Conservation (phyloP, 2,329 filamentous ascomycete genomes). For the Exserohilum rostratum region DNA sequence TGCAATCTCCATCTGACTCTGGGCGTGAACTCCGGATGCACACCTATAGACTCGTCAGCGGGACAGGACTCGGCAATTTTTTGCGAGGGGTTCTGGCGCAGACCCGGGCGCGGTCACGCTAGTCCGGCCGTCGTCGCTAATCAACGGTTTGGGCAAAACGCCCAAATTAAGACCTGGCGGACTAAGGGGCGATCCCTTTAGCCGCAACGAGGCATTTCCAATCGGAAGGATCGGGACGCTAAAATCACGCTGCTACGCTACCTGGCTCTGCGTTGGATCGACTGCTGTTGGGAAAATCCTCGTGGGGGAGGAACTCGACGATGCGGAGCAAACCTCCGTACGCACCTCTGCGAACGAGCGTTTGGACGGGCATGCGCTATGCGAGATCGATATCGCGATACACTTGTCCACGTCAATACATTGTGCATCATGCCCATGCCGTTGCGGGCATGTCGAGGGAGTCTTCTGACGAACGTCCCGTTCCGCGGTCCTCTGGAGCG, state of each 20-base stretch:
- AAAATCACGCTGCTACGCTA: not conserved
- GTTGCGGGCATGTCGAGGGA: not conserved
- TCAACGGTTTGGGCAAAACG: constrained; percentile 5
- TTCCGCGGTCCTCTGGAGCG: not conserved
- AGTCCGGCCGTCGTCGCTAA: constrained; percentile 2
- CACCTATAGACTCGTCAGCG: no score
- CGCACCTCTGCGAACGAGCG: not conserved
- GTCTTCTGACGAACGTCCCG: not conserved
- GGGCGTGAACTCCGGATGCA: no score
- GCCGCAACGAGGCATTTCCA: constrained; percentile 4
- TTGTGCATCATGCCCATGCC: not conserved
- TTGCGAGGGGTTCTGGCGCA: not conserved
- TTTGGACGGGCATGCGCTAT: not conserved
- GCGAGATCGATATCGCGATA: not conserved
- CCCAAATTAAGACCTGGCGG: constrained; percentile 7
- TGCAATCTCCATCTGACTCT: not conserved
- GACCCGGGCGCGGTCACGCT: not conserved
- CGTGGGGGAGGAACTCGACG: not conserved
- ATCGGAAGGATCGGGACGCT: not conserved
- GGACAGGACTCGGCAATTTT: no score
- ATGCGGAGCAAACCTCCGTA: not conserved
- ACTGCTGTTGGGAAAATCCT: not conserved
- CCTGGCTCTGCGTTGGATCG: not conserved
- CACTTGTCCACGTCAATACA: not conserved
- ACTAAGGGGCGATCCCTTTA: constrained; percentile 11